Evolutionary conservation across 2,329 filamentous ascomycete genomes (phyloP), one percentile per base, ranked within the genome.

Genomic region (Fusarium sp.): DNA sequence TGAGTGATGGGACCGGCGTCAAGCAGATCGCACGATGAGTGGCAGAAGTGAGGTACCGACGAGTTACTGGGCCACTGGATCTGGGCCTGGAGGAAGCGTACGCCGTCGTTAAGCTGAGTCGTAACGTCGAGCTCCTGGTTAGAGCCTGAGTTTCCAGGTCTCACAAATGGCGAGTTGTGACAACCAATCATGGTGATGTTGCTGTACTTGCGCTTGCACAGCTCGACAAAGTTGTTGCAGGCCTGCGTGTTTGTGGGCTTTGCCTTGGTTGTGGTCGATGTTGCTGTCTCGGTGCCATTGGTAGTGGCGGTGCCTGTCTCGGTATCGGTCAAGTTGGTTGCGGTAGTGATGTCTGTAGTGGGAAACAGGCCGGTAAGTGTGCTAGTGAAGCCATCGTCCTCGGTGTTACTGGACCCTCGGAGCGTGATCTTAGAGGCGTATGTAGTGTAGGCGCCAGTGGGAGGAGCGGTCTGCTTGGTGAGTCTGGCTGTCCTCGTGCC

Each of bases 161-260:
- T 86, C 45, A 92, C 88, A 80, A 97, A 97, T 13, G 94, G 93
- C 48, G 93, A 94, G 85, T 97, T 97, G 84, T 97, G 94, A 20
- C 92, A 91, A 22, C 89, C 91, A 2, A 97, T 89, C 77, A 93
- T 88, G 66, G 94, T 95, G 82, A 97, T 92, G 81, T 97, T 95
- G 86, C 92, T 91, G 83, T 95, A 97, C 76, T 90, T 92, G 68
- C 94, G 90, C 7, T 83, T 84, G 85, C 94, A 97, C 78, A 97
- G 91, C 82, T 96, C 93, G 27, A 92, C 84, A 76, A 94, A 91
- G 81, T 91, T 91, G 83, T 97, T 97, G 86, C 94, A 97, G 6
- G 93, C 91, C 68, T 91, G 91, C 0, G 93, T 95, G 82, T 95
- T 96, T 54, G 88, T 90, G 1, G 92, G 87, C 60, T 80, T 76